phyloP scores from a whole-genome alignment of 78 protist genomes.

The Cavenderia fasciculata region DNA sequence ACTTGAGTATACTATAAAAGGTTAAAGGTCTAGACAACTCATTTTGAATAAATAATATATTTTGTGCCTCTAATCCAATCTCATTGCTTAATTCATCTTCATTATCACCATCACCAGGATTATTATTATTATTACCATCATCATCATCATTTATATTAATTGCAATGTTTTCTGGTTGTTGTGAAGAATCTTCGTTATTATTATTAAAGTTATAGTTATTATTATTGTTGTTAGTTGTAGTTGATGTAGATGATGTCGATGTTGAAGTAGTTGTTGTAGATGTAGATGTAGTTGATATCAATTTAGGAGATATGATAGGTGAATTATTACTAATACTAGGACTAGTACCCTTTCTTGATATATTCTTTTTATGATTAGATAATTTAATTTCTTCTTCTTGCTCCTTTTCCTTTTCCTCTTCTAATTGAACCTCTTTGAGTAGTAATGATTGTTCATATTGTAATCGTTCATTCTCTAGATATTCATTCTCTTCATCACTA shows the following conservation, averaged over 20 bases:
- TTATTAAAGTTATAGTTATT: not conserved
- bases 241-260: not conserved
- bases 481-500: slow-evolving; percentile 32
- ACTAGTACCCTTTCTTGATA: not conserved
- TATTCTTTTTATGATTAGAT: not conserved
- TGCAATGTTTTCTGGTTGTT: not conserved
- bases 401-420: not conserved
- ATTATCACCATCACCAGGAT: not conserved
- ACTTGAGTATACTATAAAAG: not conserved
- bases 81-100: not conserved
- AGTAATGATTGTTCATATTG: not conserved
- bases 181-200: not conserved
- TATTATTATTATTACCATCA: not conserved
- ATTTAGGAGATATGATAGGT: not conserved
- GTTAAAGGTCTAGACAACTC: not conserved
- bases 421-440: not conserved
- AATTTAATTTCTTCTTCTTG: not conserved
- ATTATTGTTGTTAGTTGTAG: not conserved
- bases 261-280: not conserved
- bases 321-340: not conserved
- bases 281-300: not conserved
- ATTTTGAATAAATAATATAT: slow-evolving; percentile 14
- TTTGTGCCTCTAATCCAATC: slow-evolving; percentile 31
- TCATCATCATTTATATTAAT: not conserved
- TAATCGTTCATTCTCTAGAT: not conserved